These are phyloP conservation scores for Spathaspora passalidarum DNA, from an alignment of 805 yeast species.

Conservation along the genomic window DNA sequence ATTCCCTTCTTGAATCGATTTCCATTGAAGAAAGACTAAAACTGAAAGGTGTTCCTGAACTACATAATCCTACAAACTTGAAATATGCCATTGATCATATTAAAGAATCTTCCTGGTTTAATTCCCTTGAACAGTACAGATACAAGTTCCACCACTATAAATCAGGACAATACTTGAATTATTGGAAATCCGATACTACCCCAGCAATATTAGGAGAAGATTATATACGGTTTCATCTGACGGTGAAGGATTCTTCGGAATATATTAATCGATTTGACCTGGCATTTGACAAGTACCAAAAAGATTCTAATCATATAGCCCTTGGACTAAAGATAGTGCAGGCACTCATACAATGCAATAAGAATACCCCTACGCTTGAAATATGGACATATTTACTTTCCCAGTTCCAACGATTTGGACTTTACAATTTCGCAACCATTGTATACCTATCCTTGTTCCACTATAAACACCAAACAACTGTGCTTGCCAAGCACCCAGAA, in stretches of 20 bases:
- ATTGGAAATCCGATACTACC: slow-evolving; percentile 27
- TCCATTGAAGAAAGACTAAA: slow-evolving; percentile 18
- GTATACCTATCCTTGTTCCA: slow-evolving; percentile 25
- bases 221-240: slow-evolving; percentile 11
- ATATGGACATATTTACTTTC: slow-evolving; percentile 25
- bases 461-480: slow-evolving; percentile 17
- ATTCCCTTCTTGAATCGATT: slow-evolving; percentile 22
- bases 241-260: slow-evolving; percentile 17
- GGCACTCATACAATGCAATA: slow-evolving; percentile 9
- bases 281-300: slow-evolving; percentile 15
- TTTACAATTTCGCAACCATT: slow-evolving; percentile 25
- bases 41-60: slow-evolving; percentile 10
- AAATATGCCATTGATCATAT: slow-evolving; percentile 14
- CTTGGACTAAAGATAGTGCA: slow-evolving; percentile 11
- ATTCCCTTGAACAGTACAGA: slow-evolving; percentile 21
- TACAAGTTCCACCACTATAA: slow-evolving; percentile 22
- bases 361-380: slow-evolving; percentile 21
- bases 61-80: slow-evolving; percentile 1
- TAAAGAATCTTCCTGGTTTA: slow-evolving; percentile 17
- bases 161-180: slow-evolving; percentile 31
- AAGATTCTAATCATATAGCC: slow-evolving; percentile 10
- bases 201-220: slow-evolving; percentile 14
- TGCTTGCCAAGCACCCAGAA: slow-evolving; percentile 15
- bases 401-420: slow-evolving; percentile 17
- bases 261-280: slow-evolving; percentile 16